Conservation (phyloP, 2,329 filamentous ascomycete species). For the Rutstroemia sp. region DNA sequence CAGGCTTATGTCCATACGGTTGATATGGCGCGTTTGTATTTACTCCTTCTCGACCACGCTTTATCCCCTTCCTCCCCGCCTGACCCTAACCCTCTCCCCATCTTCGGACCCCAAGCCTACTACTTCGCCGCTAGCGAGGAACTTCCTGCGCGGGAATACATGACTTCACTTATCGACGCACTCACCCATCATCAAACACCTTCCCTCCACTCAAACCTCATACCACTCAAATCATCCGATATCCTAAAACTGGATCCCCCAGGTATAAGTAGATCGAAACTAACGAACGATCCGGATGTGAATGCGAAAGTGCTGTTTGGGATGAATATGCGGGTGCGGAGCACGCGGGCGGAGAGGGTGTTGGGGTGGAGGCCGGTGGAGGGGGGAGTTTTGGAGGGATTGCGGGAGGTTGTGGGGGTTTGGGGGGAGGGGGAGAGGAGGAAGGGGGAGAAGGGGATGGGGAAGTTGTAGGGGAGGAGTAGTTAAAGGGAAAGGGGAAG, state of each 20-base stretch:
- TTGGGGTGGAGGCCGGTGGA: neutral
- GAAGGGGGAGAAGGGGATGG: neutral
- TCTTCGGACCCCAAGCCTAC: slow-evolving; percentile 12
- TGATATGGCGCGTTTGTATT: slow-evolving; percentile 13
- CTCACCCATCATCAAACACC: neutral
- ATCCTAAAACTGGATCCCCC: neutral
- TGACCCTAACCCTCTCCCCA: neutral
- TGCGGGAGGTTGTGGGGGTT: neutral
- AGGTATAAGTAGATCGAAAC: neutral
- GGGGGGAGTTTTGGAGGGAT: neutral
- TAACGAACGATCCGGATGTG: neutral
- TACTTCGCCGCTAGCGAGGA: slow-evolving; percentile 12
- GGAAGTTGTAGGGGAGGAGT: neutral
- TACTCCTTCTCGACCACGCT: slow-evolving; percentile 4
- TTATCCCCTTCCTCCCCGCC: neutral
- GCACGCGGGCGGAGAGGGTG: slow-evolving; percentile 4
- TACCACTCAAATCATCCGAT: neutral
- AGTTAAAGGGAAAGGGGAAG: neutral
- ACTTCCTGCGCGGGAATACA: slow-evolving; percentile 2
- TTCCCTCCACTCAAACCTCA: neutral
- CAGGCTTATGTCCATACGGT: slow-evolving; percentile 13
- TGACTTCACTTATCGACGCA: neutral
- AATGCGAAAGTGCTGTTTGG: slow-evolving; percentile 1
- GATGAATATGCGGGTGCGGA: slow-evolving; percentile 7
- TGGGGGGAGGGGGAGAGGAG: neutral